Conservation (phyloP, 1,139 yeast species). For the Blastobotrys elegans region DNA sequence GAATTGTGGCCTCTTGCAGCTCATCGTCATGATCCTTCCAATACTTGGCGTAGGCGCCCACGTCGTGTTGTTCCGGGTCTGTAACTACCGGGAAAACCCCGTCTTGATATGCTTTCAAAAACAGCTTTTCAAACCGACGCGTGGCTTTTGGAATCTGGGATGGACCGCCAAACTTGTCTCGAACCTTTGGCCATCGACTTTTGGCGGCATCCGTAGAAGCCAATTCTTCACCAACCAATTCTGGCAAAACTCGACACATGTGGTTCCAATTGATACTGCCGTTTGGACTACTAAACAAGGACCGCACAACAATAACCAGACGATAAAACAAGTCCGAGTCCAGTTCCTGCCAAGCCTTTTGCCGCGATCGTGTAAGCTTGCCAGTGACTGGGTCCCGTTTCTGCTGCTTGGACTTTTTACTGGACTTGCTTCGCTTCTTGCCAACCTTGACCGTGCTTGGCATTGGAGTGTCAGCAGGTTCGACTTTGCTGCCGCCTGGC, state of each 20-base stretch:
- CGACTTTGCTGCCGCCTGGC: not conserved
- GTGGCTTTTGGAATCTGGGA: conserved; percentile 49
- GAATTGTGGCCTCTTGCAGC: conserved; percentile 20
- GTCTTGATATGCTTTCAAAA: conserved; percentile 48
- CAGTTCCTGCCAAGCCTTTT: conserved; percentile 24
- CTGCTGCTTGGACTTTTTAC: not conserved
- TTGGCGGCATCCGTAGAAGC: conserved; percentile 38
- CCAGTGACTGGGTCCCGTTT: conserved; percentile 11
- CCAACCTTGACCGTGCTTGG: conserved; percentile 1
- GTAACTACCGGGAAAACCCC: conserved; percentile 41
- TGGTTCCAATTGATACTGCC: conserved; percentile 53
- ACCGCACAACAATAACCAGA: conserved; percentile 58
- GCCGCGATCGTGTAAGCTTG: conserved; percentile 17
- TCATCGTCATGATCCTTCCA: conserved; percentile 53
- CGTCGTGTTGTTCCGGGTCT: conserved; percentile 47
- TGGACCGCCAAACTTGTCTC: conserved; percentile 52
- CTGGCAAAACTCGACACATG: conserved; percentile 44
- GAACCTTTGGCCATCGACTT: conserved; percentile 57
- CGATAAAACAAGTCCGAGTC: conserved; percentile 50
- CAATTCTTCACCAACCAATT: conserved; percentile 27
- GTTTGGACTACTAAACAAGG: conserved; percentile 41
- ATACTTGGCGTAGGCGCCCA: conserved; percentile 45
- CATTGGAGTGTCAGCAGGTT: not conserved
- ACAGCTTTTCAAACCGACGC: conserved; percentile 54
- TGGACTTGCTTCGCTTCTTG: not conserved